Evolutionary conservation across 1,139 yeast species (phyloP), one percentile per base, ranked within the genome.

Genomic region (Diutina mesorugosa): DNA sequence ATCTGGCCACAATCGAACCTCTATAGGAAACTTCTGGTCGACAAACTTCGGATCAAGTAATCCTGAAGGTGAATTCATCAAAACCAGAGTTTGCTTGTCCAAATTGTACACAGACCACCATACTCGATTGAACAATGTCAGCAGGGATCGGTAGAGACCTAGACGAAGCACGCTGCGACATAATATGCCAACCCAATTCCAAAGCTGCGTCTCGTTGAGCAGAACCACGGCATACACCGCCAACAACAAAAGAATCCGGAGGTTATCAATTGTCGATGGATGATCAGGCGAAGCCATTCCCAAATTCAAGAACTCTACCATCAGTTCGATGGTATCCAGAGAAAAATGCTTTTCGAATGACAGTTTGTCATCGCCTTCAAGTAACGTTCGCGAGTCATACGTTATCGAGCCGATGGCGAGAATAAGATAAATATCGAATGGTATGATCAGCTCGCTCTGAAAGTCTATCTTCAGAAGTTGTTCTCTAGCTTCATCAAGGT

Each of bases 81-180:
- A 59, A 14, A 76, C 62, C 60, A 74, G 70, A 28, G 73, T 61
- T 56, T 73, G 78, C 55, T 71, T 71, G 59, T 76, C 80, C 56
- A 76, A 61, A 56, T 72, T 74, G 60, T 68, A 71, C 2, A 72
- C 61, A 2, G 77, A 64, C 78, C 79, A 75, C 58, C 74, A 72
- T 6, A 73, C 61, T 35, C 74, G 62, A 55, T 66, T 62, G 32
- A 65, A 70, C 38, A 69, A 7, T 55, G 56, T 14, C 51, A 48
- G 30, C 47, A 26, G 14, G 29, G 18, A 28, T 56, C 58, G 18
- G 57, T 41, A 56, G 58, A 61, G 55, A 58, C 62, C 30, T 59
- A 55, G 53, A 56, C 21, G 55, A 21, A 61, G 54, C n/a, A 70
- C 63, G 51, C 71, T 60, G 28, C 78, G 63, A 59, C 66, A 64